Percentiles rank a stretch among this genome's conserved stretches.
phyloP scores from a whole-genome alignment of 805 yeast genomes.

The Spathaspora passalidarum region DNA sequence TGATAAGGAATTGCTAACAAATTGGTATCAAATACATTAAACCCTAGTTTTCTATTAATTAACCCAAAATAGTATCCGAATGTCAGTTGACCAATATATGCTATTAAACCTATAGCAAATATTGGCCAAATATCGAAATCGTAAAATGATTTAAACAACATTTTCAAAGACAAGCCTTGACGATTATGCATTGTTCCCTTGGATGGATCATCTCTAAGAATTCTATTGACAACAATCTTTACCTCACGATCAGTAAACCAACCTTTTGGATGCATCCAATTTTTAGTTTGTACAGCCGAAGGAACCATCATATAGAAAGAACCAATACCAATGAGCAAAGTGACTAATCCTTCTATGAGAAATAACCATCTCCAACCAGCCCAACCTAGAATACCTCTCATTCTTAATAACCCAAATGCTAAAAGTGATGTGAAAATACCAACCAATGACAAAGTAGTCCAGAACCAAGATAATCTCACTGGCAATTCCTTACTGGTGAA shows the following conservation, averaged over 20 bases:
- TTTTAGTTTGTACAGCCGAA: constrained; percentile 48
- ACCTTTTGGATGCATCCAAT: constrained; percentile 46
- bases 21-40: constrained; percentile 19
- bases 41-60: constrained; percentile 17
- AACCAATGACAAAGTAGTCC: constrained; percentile 25
- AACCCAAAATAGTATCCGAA: constrained; percentile 11
- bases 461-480: constrained; percentile 48
- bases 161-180: constrained; percentile 45
- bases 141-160: constrained; percentile 36
- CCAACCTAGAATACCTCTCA: constrained; percentile 45
- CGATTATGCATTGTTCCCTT: constrained; percentile 64
- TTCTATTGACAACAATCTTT: constrained; percentile 54
- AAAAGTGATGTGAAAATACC: constrained; percentile 30
- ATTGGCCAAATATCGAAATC: constrained; percentile 48
- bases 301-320: constrained; percentile 50
- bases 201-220: constrained; percentile 60
- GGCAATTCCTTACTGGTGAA: constrained; percentile 59
- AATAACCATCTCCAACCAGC: constrained; percentile 66
- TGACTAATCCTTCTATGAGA: constrained; percentile 58
- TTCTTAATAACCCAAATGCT: constrained; percentile 50
- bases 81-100: constrained; percentile 19
- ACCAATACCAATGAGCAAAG: constrained; percentile 48
- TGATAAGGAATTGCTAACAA: constrained; percentile 21
- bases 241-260: constrained; percentile 52
- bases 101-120: constrained; percentile 34